phyloP scores from a whole-genome alignment of 2,329 filamentous ascomycete species.

The Blumeriella jaapii region DNA sequence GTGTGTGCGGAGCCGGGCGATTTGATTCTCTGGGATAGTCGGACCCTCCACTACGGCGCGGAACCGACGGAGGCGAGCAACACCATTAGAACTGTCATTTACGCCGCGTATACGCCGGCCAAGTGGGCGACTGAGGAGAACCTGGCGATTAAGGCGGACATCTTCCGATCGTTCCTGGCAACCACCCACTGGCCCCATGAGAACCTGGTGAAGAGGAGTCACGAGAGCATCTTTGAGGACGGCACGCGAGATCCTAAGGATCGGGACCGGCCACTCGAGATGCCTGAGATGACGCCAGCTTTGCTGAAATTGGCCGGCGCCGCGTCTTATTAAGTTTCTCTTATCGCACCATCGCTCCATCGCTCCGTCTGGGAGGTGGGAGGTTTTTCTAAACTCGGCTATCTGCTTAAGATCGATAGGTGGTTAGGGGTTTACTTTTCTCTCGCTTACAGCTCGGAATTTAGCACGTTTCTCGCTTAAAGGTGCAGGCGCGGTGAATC shows the following conservation, averaged over 20 bases:
- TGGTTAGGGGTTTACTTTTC: no score
- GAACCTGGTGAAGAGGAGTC: conserved; percentile 15
- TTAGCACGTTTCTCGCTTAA: no score
- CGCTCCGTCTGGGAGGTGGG: no score
- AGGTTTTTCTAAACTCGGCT: no score
- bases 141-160: conserved; percentile 18
- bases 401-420: no score
- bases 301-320: conserved; percentile 25
- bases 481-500: no score
- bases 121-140: conserved; percentile 23
- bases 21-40: conserved; percentile 30
- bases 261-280: conserved; percentile 19
- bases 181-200: conserved; percentile 28
- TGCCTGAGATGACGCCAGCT: conserved; percentile 21
- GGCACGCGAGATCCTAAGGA: conserved; percentile 18
- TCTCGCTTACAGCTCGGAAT: no score
- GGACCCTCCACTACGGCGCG: conserved; percentile 29
- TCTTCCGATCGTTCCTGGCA: conserved; percentile 21
- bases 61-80: conserved; percentile 22
- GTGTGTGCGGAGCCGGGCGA: conserved; percentile 29
- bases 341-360: no score
- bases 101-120: conserved; percentile 31
- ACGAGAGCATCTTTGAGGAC: conserved; percentile 13
- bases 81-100: conserved; percentile 27
- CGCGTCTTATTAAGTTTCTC: conserved; percentile 20